Conservation (phyloP, 352 stramenopile genomes). For the Phytopythium litorale region DNA sequence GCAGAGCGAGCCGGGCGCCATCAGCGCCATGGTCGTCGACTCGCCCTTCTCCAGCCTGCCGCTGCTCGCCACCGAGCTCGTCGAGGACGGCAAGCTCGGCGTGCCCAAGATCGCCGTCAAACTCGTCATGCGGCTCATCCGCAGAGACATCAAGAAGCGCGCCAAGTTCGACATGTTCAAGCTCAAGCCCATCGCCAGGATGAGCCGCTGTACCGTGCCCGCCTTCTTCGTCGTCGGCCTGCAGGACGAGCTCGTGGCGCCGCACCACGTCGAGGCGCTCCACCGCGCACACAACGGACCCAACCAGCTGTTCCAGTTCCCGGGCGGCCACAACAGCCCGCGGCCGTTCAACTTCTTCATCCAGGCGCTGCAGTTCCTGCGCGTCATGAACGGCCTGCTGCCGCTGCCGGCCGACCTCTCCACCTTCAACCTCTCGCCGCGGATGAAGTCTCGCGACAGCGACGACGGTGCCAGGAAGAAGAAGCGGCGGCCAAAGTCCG, state of each 20-base stretch:
- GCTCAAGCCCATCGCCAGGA: slow-evolving; percentile 69
- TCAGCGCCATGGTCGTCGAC: slow-evolving; percentile 82
- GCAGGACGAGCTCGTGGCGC: slow-evolving; percentile 78
- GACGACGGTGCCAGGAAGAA: slow-evolving; percentile 9
- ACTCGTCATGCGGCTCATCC: slow-evolving; percentile 79
- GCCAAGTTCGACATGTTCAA: slow-evolving; percentile 90
- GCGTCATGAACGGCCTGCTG: slow-evolving; percentile 75
- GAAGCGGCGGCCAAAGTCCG: slow-evolving; percentile 20
- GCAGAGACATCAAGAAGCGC: slow-evolving; percentile 69
- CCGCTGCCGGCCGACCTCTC: slow-evolving; percentile 55
- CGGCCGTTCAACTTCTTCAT: slow-evolving; percentile 78
- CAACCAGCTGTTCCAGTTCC: slow-evolving; percentile 79
- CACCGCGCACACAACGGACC: slow-evolving; percentile 75
- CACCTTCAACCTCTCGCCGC: slow-evolving; percentile 36
- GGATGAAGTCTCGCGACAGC: slow-evolving; percentile 7
- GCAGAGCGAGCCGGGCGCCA: slow-evolving; percentile 33
- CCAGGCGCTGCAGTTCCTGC: slow-evolving; percentile 72
- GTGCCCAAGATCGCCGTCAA: slow-evolving; percentile 80
- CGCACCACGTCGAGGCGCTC: slow-evolving; percentile 67
- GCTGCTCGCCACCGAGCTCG: slow-evolving; percentile 64
- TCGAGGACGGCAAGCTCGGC: slow-evolving; percentile 78
- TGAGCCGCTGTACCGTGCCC: slow-evolving; percentile 67
- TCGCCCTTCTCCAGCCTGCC: slow-evolving; percentile 78
- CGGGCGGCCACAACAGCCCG: slow-evolving; percentile 74
- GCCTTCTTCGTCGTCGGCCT: slow-evolving; percentile 74